These are phyloP conservation scores for Xylariomycetidae sp. DNA, from an alignment of 2,329 filamentous ascomycete genomes.

Conservation along the genomic window DNA sequence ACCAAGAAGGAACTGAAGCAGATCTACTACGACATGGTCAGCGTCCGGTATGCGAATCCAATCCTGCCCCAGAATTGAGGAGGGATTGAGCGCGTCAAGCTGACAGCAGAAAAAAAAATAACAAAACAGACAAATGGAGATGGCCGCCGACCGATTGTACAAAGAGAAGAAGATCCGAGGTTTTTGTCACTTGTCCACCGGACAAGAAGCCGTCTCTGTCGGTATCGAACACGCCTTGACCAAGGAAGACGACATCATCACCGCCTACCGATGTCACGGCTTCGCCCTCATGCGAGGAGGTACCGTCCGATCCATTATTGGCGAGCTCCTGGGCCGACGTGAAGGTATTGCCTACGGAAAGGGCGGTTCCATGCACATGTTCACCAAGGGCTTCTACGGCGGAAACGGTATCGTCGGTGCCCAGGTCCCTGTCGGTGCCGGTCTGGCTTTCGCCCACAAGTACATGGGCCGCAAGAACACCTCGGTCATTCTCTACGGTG, in stretches of 20 bases:
- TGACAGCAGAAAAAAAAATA: too few species aligned
- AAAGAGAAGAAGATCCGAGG: conserved; percentile 99
- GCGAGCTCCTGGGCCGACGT: conserved; percentile 89
- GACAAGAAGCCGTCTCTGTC: conserved; percentile 94
- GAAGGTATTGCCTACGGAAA: conserved; percentile 98
- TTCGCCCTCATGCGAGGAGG: conserved; percentile 96
- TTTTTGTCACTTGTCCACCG: conserved; percentile 98
- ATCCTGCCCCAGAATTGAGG: too few species aligned
- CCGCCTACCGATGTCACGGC: conserved; percentile 97
- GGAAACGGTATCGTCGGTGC: conserved; percentile 99
- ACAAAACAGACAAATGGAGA: conserved; percentile 84
- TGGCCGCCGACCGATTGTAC: conserved; percentile 98
- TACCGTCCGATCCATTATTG: conserved; percentile 86
- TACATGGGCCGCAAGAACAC: conserved; percentile 85
- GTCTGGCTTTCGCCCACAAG: conserved; percentile 94
- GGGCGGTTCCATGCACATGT: conserved; percentile 99
- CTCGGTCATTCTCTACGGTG: conserved; percentile 88
- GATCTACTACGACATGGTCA: conserved; percentile 99
- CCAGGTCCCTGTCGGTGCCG: conserved; percentile 94
- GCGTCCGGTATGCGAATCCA: conserved; percentile 78
- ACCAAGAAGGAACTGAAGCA: conserved; percentile 98
- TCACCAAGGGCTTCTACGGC: conserved; percentile 94
- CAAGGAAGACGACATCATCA: conserved; percentile 91
- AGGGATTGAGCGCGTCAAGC: too few species aligned
- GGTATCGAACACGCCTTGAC: conserved; percentile 96